Base-by-base conservation (phyloP, 306 rosid genomes). In the Spatholobus suberectus region DNA sequence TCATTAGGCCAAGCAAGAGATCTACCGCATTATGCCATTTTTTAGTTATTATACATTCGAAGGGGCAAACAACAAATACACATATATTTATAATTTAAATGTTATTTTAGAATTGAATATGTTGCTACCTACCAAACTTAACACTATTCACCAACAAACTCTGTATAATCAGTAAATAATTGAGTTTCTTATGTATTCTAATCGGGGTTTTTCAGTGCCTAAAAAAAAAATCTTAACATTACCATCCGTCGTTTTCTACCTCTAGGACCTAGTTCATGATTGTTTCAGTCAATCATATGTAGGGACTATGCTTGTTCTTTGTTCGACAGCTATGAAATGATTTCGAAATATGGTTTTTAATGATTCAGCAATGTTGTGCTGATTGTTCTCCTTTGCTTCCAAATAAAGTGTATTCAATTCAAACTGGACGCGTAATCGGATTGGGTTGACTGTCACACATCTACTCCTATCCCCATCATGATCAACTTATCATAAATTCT, bases 381-480 rank as follows among this genome's bases (percentile, higher is more conserved):
- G 35, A 66, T 43, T 43, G 9, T 40, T 75, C 61, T 29, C 38
- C 57, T 63, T 73, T 47, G 43, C 84, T 73, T 66, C 66, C 23
- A 23, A 34, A 47, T 49, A 40, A 75, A 38, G 18, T 51, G 51
- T 74, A 70, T 5, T 51, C 27, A 40, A 70, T 2, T 65, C 52
- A 24, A 73, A 11, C 40, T 59, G 20, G 57, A 66, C 71, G 87
- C 82, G n/a, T 37, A 55, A 43, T 76, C 62, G 80, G 76, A 72
- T 66, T 85, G 70, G 77, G 52, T 54, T 18, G 43, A 70, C 84
- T 68, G 70, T 44, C 74, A 76, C 23, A 12, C 47, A 26, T 43
- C 55, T 23, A 61, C 84, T 13, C 40, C 29, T 15, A 17, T 58
- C 49, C 81, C 83, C 83, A 78, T 69, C 54, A 54, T 47, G 75